These are phyloP conservation scores for Beauveria scarabaeidicola DNA, from an alignment of 2,329 filamentous ascomycete genomes.

Conservation along the genomic window DNA sequence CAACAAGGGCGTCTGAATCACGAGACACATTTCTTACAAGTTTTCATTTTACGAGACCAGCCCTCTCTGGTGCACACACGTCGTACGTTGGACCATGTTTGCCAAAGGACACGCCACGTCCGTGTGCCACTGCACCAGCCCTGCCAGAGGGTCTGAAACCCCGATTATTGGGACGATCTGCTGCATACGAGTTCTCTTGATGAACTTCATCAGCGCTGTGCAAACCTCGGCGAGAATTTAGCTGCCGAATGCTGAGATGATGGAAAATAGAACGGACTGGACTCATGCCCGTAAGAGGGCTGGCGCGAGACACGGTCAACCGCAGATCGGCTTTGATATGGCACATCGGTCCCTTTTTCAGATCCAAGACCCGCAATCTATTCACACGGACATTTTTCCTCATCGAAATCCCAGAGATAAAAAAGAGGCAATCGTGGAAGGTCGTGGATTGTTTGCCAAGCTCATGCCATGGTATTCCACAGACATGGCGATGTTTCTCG, in stretches of 20 bases:
- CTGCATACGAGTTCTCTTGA: not conserved
- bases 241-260: not conserved
- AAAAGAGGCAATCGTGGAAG: not conserved
- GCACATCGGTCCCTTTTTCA: not conserved
- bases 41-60: not conserved
- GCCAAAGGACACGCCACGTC: not conserved
- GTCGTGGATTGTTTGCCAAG: constrained; percentile 4
- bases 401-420: not conserved
- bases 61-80: not conserved
- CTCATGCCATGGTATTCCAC: not conserved
- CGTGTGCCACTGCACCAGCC: not conserved
- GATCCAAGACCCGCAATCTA: not conserved
- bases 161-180: not conserved
- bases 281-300: not conserved
- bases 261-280: not conserved
- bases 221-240: not conserved
- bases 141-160: not conserved
- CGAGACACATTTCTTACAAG: not conserved
- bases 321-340: not conserved
- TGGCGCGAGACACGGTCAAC: not conserved
- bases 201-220: not conserved
- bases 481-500: not conserved
- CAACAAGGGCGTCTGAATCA: not conserved
- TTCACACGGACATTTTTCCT: not conserved
- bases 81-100: not conserved